A percentile compares a stretch with the other conserved stretches of the same genome.
Evolutionary conservation across 1,284 basidiomycete species (phyloP).

Genomic region (Jaminaea rosea): DNA sequence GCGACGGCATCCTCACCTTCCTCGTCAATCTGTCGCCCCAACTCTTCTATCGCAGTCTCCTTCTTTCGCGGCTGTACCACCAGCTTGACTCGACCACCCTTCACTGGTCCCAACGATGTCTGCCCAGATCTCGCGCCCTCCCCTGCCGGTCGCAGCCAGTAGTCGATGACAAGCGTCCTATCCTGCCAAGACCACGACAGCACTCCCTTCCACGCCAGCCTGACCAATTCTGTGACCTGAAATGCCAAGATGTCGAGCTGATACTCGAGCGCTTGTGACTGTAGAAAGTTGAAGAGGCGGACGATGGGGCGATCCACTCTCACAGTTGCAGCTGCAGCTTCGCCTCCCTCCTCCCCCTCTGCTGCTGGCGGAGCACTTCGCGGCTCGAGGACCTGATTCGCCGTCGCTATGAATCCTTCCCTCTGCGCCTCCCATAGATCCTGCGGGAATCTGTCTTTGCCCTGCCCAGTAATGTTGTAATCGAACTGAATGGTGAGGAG

Average conservation of each 20-base stretch:
- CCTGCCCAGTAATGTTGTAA: conserved; percentile 19
- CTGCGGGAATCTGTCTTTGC: conserved; percentile 20
- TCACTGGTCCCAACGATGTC: no score
- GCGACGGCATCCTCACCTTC: no score
- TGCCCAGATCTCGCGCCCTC: no score
- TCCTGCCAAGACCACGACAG: conserved; percentile 15
- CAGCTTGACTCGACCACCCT: no score
- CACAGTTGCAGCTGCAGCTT: conserved; percentile 1
- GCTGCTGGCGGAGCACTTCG: conserved; percentile 1
- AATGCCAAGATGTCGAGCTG: conserved; percentile 39
- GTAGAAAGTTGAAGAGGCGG: conserved; percentile 29
- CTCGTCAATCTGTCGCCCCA: no score
- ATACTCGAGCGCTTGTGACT: conserved; percentile 31
- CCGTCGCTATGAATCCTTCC: conserved; percentile 20
- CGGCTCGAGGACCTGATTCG: conserved; percentile 26
- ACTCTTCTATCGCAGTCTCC: no score
- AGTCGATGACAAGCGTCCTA: conserved; percentile 19
- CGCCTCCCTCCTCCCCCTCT: conserved; percentile 2
- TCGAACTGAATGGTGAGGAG: conserved; percentile 38
- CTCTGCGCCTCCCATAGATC: conserved; percentile 25
- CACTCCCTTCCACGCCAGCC: conserved; percentile 30
- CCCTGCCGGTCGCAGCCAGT: conserved; percentile 30
- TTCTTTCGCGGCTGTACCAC: no score
- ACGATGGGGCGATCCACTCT: conserved; percentile 20
- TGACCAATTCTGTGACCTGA: conserved; percentile 29